Evolutionary conservation across 78 protist species (phyloP).

Genomic region (Dictyostelium firmibasis): DNA sequence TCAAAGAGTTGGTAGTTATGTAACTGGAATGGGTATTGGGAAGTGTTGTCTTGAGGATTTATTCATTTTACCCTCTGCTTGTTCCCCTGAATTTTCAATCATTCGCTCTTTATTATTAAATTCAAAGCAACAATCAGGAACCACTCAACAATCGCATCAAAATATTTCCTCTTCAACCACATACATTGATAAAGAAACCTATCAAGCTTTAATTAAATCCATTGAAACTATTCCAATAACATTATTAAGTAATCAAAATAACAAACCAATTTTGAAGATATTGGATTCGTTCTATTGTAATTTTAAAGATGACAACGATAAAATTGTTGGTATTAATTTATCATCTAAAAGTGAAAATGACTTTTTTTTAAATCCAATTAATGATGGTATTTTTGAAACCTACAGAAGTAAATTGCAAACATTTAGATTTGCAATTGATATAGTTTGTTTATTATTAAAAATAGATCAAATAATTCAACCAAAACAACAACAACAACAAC

Average conservation of each 20-base stretch:
- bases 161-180: neutral
- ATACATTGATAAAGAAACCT: neutral
- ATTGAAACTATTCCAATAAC: constrained; percentile 7
- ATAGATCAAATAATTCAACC: constrained; percentile 67
- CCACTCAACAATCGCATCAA: neutral
- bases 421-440: constrained; percentile 33
- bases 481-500: neutral
- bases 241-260: neutral
- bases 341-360: neutral
- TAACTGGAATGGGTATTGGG: constrained; percentile 57
- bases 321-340: neutral
- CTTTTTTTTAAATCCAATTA: constrained; percentile 4
- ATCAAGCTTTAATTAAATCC: neutral
- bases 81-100: constrained; percentile 11
- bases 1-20: constrained; percentile 38
- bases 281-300: neutral
- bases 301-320: neutral
- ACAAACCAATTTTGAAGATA: neutral
- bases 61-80: constrained; percentile 48
- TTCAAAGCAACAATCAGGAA: neutral
- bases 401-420: constrained; percentile 24
- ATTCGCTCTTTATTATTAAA: neutral
- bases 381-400: constrained; percentile 22
- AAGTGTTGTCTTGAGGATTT: constrained; percentile 66
- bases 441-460: constrained; percentile 46